phyloP scores from a whole-genome alignment of 75 land plant genomes.

The Pinus albicaulis region DNA sequence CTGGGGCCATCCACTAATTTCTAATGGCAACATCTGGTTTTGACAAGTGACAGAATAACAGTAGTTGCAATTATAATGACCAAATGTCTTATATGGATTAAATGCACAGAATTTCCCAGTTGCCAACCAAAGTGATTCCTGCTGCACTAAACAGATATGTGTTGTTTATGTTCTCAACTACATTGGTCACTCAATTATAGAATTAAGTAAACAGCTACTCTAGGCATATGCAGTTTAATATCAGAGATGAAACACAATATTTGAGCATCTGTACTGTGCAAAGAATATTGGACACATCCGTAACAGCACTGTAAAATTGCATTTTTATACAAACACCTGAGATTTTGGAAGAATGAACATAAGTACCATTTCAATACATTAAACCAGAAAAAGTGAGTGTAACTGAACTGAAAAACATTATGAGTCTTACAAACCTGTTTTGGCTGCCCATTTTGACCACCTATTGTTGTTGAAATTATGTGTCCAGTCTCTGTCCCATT shows the following conservation, averaged over 20 bases:
- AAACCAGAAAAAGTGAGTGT: not conserved
- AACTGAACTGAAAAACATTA: not conserved
- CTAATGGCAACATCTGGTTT: not conserved
- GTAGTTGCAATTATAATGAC: not conserved
- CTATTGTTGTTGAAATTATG: slow-evolving; percentile 79
- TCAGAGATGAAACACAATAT: not conserved
- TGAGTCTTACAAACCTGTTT: slow-evolving; percentile 60
- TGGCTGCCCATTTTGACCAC: slow-evolving; percentile 86
- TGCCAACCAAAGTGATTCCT: not conserved
- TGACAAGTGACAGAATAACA: not conserved
- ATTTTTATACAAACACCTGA: not conserved
- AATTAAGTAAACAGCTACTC: not conserved
- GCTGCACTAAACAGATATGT: not conserved
- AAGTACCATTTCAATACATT: not conserved
- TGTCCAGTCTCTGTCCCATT: slow-evolving; percentile 86
- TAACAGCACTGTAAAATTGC: not conserved
- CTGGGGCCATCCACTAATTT: not conserved
- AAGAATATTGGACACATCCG: not conserved
- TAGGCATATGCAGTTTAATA: not conserved
- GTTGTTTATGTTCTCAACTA: not conserved
- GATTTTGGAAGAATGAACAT: not conserved
- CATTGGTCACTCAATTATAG: not conserved
- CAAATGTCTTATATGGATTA: not conserved
- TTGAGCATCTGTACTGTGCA: not conserved
- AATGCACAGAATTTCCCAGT: not conserved